Base-by-base conservation (phyloP, 2,329 filamentous ascomycete genomes). In the Aspergillus felis region DNA sequence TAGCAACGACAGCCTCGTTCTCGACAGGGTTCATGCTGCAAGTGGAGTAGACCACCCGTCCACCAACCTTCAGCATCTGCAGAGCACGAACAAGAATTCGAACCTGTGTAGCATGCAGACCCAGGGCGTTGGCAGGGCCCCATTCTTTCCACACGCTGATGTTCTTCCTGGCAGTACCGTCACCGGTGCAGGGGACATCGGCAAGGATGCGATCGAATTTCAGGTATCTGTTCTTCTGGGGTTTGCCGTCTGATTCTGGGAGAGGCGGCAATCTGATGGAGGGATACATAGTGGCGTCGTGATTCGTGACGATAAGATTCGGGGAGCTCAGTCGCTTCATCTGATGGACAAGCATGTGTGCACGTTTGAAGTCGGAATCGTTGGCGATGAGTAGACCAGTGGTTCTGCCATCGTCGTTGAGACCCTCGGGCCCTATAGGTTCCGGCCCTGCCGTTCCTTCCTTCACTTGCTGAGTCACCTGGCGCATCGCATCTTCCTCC, bases 11-110 rank as follows among this genome's bases (percentile, higher is more conserved):
- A 6, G 94, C 88, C 77, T 99, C 94, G 69, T 99, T 96, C 79
- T 99, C 94, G 28, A 97, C 86, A 0, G 94, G 94, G 77, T 99
- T 99, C 90, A 99, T 91, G 75, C 92, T 97, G 82, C 94, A 99
- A 22, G 94, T 99, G 3, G 93, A 97, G 79, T 97, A 99, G 53
- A 99, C 93, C 28, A 97, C 90, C 61, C 92, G 86, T 53, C 94
- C 94, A 44, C 94, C 93, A 56, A 91, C 89, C 80, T 97, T 97
- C 64, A 99, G 85, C 87, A 99, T 91, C 77, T 97, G 93, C 53
- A 99, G 82, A 32, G 94, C 91, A 60, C 94, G 88, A 56, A 96
- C 90, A 51, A 99, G 81, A 65, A 99, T 99, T 50, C 93, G 84
- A 48, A 91, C 84, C 76, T 99, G 94, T 1, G 91, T 95, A 35